Evolutionary conservation across 2,329 filamentous ascomycete species (phyloP), one percentile per base, ranked within the genome.

Genomic region (Blastomyces gilchristii): DNA sequence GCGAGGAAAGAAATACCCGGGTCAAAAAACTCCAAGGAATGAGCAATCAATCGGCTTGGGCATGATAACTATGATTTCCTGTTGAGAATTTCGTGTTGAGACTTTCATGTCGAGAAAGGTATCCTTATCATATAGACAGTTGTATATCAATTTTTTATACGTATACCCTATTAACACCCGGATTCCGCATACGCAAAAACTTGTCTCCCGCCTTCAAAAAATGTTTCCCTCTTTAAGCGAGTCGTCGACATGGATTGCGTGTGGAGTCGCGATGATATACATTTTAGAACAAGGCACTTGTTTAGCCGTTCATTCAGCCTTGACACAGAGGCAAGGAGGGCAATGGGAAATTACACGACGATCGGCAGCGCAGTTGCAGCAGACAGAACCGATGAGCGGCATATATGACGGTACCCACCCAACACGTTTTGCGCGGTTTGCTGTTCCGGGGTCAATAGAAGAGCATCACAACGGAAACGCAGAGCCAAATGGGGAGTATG

Each of bases 381-480:
- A 12, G 18, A 11, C 37, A 11, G 49, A 22, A 3, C 16, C 3
- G 7, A 18, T 3, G n/a, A 11, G 37, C 4, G 50, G 9, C 12
- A 50, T 37, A 34, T 34, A 43, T 22, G 31, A n/a, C 28, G 2
- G 43, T 25, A 16, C 2, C 28, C 14, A 16, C 9, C n/a, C 25
- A 31, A 34, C 49, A 34, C 43, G 18, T 16, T 14, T n/a, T 34
- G 22, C 22, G 14, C 52, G 50, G 50, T 25, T 43, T 18, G 52
- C 53, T 34, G 43, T 28, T 61, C 58, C 58, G 22, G 58, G 52
- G 14, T 37, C 58, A 6, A 39, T 61, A 22, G 49, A n/a, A 22
- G n/a, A 22, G 12, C 41, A 37, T 34, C 45, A 39, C n/a, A 39
- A 12, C 16, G 62, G 3, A 25, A 34, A 39, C 4, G 50, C 14